A percentile compares a stretch with the other conserved stretches of the same genome.
These are phyloP conservation scores for Botrytis aclada DNA, from an alignment of 2,329 filamentous ascomycete genomes.

Conservation along the genomic window DNA sequence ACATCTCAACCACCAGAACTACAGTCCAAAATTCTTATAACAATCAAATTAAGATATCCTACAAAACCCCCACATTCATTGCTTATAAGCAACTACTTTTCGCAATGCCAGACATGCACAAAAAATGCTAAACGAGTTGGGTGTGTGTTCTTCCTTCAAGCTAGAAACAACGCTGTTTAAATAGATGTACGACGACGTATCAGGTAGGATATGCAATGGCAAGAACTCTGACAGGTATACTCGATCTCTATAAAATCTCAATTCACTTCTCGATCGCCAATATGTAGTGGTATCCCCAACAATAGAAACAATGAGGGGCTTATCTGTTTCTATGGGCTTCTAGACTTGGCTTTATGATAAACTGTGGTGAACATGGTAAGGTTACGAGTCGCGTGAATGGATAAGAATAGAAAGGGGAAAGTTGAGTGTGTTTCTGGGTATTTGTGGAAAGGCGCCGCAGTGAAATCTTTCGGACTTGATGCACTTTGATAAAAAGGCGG, in stretches of 20 bases:
- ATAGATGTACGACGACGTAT: background rate
- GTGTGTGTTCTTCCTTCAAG: background rate
- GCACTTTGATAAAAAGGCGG: fast-evolving
- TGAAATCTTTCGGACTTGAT: fast-evolving
- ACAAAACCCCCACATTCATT: background rate
- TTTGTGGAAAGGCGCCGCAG: background rate
- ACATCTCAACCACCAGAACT: background rate
- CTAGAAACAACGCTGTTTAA: background rate
- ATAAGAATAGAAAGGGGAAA: background rate
- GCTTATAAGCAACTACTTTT: background rate
- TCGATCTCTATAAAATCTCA: background rate
- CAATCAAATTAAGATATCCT: background rate
- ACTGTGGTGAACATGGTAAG: background rate
- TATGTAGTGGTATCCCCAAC: too few species aligned
- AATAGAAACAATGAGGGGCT: background rate
- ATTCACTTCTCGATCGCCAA: background rate
- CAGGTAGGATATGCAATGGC: background rate
- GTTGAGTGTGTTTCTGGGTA: background rate
- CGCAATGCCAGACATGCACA: background rate
- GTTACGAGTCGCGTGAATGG: background rate
- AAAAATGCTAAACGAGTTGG: background rate
- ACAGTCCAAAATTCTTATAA: background rate
- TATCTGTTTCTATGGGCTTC: background rate
- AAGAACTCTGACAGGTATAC: background rate
- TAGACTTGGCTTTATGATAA: background rate